phyloP scores from a whole-genome alignment of 768 basidiomycete genomes.

The Panus rudis region DNA sequence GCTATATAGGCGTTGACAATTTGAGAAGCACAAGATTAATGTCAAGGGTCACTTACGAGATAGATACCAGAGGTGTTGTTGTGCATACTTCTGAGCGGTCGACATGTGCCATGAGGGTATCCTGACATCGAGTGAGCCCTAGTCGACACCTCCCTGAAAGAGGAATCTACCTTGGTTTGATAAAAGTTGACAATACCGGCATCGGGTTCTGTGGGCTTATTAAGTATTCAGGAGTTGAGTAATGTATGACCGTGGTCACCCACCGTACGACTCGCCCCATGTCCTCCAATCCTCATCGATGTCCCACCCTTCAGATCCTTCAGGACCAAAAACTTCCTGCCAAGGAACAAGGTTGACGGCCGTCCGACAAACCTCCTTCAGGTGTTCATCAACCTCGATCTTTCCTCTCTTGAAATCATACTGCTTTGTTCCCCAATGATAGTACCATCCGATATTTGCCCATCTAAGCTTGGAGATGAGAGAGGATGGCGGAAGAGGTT shows the following conservation, averaged over 20 bases:
- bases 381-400: conserved; percentile 49
- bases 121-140: conserved; percentile 33
- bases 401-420: conserved; percentile 81
- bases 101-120: conserved; percentile 96
- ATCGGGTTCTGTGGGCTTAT: conserved; percentile 63
- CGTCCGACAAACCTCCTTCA: conserved; percentile 52
- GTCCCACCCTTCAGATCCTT: conserved; percentile 32
- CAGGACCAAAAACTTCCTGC: conserved; percentile 48
- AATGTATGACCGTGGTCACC: conserved; percentile 3
- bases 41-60: conserved; percentile 57
- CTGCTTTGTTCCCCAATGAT: conserved; percentile 95
- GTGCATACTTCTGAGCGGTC: conserved; percentile 94
- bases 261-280: conserved; percentile 81
- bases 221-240: conserved; percentile 4
- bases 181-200: conserved; percentile 98
- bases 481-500: conserved; percentile 40
- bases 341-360: conserved; percentile 66
- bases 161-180: conserved; percentile 53
- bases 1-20: conserved; percentile 30
- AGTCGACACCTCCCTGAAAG: background rate
- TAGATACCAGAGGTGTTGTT: conserved; percentile 85
- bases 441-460: conserved; percentile 95
- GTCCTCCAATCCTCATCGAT: conserved; percentile 55
- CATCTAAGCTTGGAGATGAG: conserved; percentile 80
- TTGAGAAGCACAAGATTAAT: background rate